Percentiles rank a stretch among this genome's conserved stretches.
These are phyloP conservation scores for Phytophthora melonis DNA, from an alignment of 352 stramenopile species.

Conservation along the genomic window DNA sequence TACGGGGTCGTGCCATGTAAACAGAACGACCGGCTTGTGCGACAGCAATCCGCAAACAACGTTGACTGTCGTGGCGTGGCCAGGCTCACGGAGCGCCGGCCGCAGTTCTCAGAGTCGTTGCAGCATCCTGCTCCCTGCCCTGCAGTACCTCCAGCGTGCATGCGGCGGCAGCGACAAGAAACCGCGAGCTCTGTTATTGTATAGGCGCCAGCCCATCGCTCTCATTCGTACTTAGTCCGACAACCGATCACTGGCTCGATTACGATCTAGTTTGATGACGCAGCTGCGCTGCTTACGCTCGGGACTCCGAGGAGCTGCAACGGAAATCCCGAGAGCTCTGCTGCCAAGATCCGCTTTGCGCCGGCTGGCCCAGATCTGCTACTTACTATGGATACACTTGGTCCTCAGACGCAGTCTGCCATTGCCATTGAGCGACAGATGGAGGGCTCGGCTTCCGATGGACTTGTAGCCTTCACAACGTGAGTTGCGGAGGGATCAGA, in stretches of 20 bases:
- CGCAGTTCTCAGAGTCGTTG: too few relatives aligned
- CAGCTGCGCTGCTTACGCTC: constrained; percentile 3
- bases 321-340: not conserved
- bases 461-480: too few relatives aligned
- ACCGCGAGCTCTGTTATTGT: too few relatives aligned
- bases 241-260: not conserved
- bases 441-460: not conserved
- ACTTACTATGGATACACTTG: too few relatives aligned
- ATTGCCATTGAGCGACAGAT: not conserved
- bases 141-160: too few relatives aligned
- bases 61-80: not conserved
- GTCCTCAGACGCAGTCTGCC: not conserved
- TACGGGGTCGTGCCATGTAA: not conserved
- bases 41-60: not conserved
- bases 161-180: too few relatives aligned
- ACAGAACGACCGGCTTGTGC: not conserved
- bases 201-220: too few relatives aligned
- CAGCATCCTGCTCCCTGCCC: too few relatives aligned
- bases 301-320: not conserved
- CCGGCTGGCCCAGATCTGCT: too few relatives aligned
- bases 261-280: not conserved
- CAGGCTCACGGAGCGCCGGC: not conserved
- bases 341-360: not conserved
- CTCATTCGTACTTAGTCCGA: too few relatives aligned
- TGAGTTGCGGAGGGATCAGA: not conserved